Percentiles rank a stretch among this genome's conserved stretches.
These are phyloP conservation scores for Rhodamnia argentea DNA, from an alignment of 345 rosid genomes.

Conservation along the genomic window DNA sequence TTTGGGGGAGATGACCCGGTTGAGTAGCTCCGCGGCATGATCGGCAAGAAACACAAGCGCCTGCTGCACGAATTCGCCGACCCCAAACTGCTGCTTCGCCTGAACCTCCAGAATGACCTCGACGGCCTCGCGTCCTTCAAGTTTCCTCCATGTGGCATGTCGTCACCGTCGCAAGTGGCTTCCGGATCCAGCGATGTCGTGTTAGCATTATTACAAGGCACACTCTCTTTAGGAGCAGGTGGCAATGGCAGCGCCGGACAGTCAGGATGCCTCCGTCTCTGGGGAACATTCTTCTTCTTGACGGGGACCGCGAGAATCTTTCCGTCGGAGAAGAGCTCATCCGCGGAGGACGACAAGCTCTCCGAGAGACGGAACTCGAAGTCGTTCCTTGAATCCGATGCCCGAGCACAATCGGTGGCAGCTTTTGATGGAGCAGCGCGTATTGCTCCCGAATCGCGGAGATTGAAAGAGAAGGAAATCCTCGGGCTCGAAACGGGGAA, in stretches of 20 bases:
- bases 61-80: background rate
- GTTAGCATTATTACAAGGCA: background rate
- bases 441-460: background rate
- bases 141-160: background rate
- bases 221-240: background rate
- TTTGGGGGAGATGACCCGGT: background rate
- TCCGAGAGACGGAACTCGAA: slow-evolving; percentile 2
- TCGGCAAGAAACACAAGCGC: slow-evolving; percentile 8
- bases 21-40: slow-evolving; percentile 7
- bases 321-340: slow-evolving; percentile 11
- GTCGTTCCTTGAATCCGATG: background rate
- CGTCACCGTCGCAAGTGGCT: background rate
- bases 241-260: background rate
- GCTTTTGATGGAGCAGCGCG: background rate
- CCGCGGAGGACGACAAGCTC: slow-evolving; percentile 2
- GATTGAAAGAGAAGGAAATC: slow-evolving; percentile 4
- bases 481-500: background rate
- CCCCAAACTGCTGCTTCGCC: slow-evolving; percentile 3
- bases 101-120: slow-evolving; percentile 8
- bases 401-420: background rate
- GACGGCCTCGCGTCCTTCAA: background rate
- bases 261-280: background rate
- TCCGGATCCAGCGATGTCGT: background rate
- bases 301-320: slow-evolving; percentile 2
- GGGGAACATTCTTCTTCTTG: background rate